These are phyloP conservation scores for Pyricularia grisea DNA, from an alignment of 2,329 filamentous ascomycete species.

Conservation along the genomic window DNA sequence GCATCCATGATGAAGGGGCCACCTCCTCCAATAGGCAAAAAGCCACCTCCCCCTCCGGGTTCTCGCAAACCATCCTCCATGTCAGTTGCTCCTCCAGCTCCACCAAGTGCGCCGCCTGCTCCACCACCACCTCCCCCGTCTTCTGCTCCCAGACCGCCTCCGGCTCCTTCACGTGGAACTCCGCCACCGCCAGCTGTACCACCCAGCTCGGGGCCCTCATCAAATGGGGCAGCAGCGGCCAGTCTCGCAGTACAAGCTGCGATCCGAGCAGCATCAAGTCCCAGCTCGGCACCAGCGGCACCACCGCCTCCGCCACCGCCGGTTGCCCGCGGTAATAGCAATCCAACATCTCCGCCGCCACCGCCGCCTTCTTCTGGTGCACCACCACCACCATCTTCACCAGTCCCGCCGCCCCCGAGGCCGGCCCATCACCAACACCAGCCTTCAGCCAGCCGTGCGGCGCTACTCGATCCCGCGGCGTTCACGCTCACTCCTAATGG, in stretches of 20 bases:
- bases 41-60: conserved; percentile 54
- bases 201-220: conserved; percentile 24
- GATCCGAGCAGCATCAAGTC: conserved; percentile 22
- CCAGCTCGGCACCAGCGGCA: conserved; percentile 24
- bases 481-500: conserved; percentile 66
- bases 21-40: conserved; percentile 71
- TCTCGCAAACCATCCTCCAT: conserved; percentile 46
- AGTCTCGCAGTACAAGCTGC: conserved; percentile 30
- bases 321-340: conserved; percentile 26
- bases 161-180: conserved; percentile 17
- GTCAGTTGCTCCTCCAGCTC: conserved; percentile 21
- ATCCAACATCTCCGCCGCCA: conserved; percentile 23
- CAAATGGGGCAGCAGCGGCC: conserved; percentile 20
- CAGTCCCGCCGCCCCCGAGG: conserved; percentile 20
- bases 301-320: conserved; percentile 24
- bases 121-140: conserved; percentile 34
- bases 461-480: conserved; percentile 64
- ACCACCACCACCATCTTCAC: conserved; percentile 26
- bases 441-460: conserved; percentile 40
- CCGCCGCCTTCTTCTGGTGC: conserved; percentile 26
- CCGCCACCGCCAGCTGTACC: conserved; percentile 25
- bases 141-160: conserved; percentile 33
- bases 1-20: conserved; percentile 56
- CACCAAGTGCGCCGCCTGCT: conserved; percentile 31
- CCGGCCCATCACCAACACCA: conserved; percentile 16